A percentile compares a stretch with the other conserved stretches of the same genome.
Evolutionary conservation across 2,329 filamentous ascomycete species (phyloP).

Genomic region (Fusarium duplospermum): DNA sequence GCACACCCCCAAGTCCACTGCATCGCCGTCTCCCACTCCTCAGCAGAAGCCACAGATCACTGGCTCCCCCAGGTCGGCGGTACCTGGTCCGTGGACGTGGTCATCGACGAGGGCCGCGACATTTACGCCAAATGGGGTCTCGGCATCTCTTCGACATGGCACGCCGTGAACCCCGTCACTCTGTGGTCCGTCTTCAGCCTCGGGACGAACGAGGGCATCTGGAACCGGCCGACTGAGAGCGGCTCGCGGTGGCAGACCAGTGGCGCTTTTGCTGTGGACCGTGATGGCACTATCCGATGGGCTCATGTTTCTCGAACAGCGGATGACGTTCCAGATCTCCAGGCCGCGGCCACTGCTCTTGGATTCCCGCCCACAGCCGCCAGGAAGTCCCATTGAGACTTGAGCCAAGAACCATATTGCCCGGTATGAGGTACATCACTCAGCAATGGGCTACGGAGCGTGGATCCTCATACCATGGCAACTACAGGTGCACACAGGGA

Average conservation of each 20-base stretch:
- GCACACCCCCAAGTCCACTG: conserved; percentile 63
- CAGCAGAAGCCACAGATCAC: conserved; percentile 61
- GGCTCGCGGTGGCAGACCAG: conserved; percentile 76
- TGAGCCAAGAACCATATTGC: not conserved
- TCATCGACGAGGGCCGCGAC: conserved; percentile 70
- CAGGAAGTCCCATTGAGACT: not conserved
- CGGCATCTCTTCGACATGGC: conserved; percentile 69
- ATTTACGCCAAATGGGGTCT: conserved; percentile 75
- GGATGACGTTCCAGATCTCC: conserved; percentile 48
- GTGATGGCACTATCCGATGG: conserved; percentile 47
- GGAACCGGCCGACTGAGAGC: conserved; percentile 73
- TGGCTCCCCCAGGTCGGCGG: conserved; percentile 69
- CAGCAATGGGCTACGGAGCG: not conserved
- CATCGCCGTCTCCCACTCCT: conserved; percentile 72
- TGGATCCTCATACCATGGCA: not conserved
- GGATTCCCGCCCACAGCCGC: conserved; percentile 25
- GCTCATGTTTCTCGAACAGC: conserved; percentile 46
- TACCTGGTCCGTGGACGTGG: conserved; percentile 66
- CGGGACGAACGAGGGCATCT: conserved; percentile 72
- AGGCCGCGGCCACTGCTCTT: conserved; percentile 44
- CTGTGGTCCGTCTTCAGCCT: conserved; percentile 69
- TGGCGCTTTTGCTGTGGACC: conserved; percentile 68
- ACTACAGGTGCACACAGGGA: not conserved
- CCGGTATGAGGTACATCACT: not conserved
- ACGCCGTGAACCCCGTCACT: conserved; percentile 69